Conservation (phyloP, 169 alveolate species). For the Toxoplasma gondii region DNA sequence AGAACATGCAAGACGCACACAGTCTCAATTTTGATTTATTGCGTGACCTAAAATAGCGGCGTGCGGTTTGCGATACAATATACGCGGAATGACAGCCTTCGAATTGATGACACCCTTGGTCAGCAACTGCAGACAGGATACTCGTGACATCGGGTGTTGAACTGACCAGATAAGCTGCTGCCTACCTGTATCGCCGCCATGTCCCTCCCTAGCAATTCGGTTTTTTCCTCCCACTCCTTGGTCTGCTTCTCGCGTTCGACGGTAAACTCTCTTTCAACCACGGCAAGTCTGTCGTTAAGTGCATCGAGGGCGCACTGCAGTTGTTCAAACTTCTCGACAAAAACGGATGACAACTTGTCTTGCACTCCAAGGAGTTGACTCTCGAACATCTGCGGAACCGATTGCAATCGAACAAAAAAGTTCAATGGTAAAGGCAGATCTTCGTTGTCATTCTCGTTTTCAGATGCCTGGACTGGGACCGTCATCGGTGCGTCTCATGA, state of each 20-base stretch:
- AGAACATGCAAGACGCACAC: not conserved
- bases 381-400: slow-evolving; percentile 63
- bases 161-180: too few relatives aligned
- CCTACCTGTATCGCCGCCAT: slow-evolving; percentile 54
- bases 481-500: too few relatives aligned
- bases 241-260: slow-evolving; percentile 57
- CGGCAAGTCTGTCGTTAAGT: slow-evolving; percentile 54
- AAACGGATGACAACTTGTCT: slow-evolving; percentile 61
- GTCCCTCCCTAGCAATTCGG: slow-evolving; percentile 46
- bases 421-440: not conserved
- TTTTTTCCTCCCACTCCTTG: slow-evolving; percentile 61
- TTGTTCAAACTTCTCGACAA: slow-evolving; percentile 59
- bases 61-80: not conserved
- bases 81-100: too few relatives aligned
- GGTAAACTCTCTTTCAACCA: slow-evolving; percentile 67
- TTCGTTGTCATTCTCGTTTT: not conserved
- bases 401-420: not conserved
- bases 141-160: too few relatives aligned
- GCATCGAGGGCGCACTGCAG: slow-evolving; percentile 60
- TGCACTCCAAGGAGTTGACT: slow-evolving; percentile 65
- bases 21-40: not conserved
- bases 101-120: too few relatives aligned
- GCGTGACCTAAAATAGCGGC: not conserved
- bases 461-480: not conserved
- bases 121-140: too few relatives aligned